Conservation (phyloP, 2,329 filamentous ascomycete genomes). For the Trichoderma simmonsii region DNA sequence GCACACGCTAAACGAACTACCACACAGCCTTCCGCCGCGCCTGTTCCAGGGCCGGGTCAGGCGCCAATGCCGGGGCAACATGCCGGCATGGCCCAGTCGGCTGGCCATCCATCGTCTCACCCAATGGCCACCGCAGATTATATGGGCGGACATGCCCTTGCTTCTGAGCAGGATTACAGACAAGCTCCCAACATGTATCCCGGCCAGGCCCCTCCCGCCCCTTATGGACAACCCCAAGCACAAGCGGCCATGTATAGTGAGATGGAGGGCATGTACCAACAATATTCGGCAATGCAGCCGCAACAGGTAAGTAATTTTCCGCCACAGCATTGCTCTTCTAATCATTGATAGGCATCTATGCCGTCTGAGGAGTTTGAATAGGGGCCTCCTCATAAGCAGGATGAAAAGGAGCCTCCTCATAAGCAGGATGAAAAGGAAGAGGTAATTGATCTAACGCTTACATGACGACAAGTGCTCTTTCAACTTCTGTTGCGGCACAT, state of each 20-base stretch:
- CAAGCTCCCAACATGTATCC: slow-evolving; percentile 78
- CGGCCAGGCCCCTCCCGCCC: slow-evolving; percentile 66
- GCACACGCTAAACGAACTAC: slow-evolving; percentile 76
- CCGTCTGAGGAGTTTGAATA: slow-evolving; percentile 46
- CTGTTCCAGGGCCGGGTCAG: slow-evolving; percentile 50
- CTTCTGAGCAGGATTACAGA: slow-evolving; percentile 74
- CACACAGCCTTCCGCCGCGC: slow-evolving; percentile 45
- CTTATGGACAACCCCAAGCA: slow-evolving; percentile 74
- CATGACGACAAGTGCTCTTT: background rate
- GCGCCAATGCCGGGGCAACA: slow-evolving; percentile 52
- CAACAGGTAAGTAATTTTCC: slow-evolving; percentile 65
- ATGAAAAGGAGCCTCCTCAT: background rate
- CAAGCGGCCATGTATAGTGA: slow-evolving; percentile 69
- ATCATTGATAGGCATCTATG: slow-evolving; percentile 39
- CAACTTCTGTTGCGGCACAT: background rate
- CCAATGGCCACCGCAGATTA: slow-evolving; percentile 61
- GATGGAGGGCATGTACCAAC: slow-evolving; percentile 79
- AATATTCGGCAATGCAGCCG: slow-evolving; percentile 73
- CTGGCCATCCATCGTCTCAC: slow-evolving; percentile 55
- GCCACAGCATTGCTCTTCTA: slow-evolving; percentile 11
- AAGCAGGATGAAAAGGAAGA: background rate
- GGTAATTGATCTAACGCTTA: background rate
- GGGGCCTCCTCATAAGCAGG: background rate
- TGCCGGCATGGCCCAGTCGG: slow-evolving; percentile 48
- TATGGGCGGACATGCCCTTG: slow-evolving; percentile 61